Conservation (phyloP, 139 green algal species). For the Pleodorina starrii region DNA sequence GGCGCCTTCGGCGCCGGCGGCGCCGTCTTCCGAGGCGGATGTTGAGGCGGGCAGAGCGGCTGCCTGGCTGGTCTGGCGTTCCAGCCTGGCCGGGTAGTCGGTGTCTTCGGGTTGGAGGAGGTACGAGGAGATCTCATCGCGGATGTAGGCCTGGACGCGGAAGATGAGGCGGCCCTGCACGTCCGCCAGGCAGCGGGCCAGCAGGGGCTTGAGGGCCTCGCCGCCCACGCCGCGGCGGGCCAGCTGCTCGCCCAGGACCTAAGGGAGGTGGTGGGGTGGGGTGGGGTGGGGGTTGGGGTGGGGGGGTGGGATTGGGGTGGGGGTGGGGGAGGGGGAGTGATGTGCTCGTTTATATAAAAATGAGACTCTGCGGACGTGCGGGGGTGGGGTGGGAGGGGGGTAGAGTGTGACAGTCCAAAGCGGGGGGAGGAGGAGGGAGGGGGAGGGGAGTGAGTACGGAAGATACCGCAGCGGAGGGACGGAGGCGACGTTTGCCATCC, state of each 20-base stretch:
- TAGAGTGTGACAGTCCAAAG: too few species aligned
- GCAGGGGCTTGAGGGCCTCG: constrained; percentile 83
- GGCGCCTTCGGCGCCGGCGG: neutral
- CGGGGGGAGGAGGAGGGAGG: too few species aligned
- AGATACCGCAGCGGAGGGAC: too few species aligned
- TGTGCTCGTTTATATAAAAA: too few species aligned
- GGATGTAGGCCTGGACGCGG: constrained; percentile 83
- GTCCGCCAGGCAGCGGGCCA: constrained; percentile 88
- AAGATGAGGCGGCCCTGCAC: constrained; percentile 94
- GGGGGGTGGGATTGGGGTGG: too few species aligned
- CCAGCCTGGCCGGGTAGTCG: constrained; percentile 89
- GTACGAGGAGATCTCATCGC: constrained; percentile 87
- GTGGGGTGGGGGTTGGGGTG: neutral
- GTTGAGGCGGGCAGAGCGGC: constrained; percentile 20
- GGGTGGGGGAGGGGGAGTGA: too few species aligned
- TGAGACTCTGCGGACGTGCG: too few species aligned
- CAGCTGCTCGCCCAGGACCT: constrained; percentile 88
- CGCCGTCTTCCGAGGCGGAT: constrained; percentile 9
- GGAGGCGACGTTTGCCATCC: too few species aligned
- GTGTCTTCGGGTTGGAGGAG: constrained; percentile 78
- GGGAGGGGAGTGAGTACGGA: too few species aligned
- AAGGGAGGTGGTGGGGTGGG: too few species aligned
- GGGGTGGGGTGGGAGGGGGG: too few species aligned
- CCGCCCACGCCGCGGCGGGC: constrained; percentile 67
- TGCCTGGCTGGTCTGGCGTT: constrained; percentile 47